A percentile compares a stretch with the other conserved stretches of the same genome.
Evolutionary conservation across 2,329 filamentous ascomycete genomes (phyloP).

Genomic region (Pseudocercospora macadamiae): DNA sequence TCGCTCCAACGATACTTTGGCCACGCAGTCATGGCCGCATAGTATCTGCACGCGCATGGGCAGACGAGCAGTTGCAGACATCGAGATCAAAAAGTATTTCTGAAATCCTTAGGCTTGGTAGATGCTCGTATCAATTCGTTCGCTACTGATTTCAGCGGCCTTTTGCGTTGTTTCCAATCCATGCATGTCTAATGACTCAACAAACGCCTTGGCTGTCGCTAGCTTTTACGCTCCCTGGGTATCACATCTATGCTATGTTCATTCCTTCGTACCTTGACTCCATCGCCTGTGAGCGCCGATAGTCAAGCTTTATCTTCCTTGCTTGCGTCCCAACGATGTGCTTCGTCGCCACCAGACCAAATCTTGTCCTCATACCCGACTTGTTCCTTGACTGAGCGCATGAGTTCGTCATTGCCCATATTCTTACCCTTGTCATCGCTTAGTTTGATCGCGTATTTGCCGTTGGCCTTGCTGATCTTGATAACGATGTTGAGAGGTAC

Average conservation of each 20-base stretch:
- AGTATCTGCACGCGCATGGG: too few species aligned
- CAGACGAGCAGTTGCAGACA: too few species aligned
- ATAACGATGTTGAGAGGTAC: slow-evolving; percentile 96
- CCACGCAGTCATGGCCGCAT: too few species aligned
- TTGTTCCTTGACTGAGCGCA: slow-evolving; percentile 79
- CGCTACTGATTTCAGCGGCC: background rate
- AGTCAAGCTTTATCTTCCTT: slow-evolving; percentile 4
- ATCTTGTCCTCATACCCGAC: slow-evolving; percentile 84
- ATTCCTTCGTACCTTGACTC: background rate
- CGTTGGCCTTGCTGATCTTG: slow-evolving; percentile 84
- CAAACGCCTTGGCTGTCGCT: background rate
- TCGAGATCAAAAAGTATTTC: too few species aligned
- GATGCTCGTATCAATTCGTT: too few species aligned
- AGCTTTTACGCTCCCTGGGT: slow-evolving; percentile 3
- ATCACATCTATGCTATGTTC: slow-evolving; percentile 15
- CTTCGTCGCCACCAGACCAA: slow-evolving; percentile 85
- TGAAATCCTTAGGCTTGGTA: too few species aligned
- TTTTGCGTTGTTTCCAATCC: background rate
- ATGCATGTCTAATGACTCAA: background rate
- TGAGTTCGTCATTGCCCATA: slow-evolving; percentile 78
- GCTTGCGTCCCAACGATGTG: slow-evolving; percentile 71
- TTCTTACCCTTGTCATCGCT: slow-evolving; percentile 90
- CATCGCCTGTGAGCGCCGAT: background rate
- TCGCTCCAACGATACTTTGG: too few species aligned
- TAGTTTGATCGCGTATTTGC: slow-evolving; percentile 86